Evolutionary conservation across 768 basidiomycete genomes (phyloP), one percentile per base, ranked within the genome.

Genomic region (Lyophyllum shimeji): DNA sequence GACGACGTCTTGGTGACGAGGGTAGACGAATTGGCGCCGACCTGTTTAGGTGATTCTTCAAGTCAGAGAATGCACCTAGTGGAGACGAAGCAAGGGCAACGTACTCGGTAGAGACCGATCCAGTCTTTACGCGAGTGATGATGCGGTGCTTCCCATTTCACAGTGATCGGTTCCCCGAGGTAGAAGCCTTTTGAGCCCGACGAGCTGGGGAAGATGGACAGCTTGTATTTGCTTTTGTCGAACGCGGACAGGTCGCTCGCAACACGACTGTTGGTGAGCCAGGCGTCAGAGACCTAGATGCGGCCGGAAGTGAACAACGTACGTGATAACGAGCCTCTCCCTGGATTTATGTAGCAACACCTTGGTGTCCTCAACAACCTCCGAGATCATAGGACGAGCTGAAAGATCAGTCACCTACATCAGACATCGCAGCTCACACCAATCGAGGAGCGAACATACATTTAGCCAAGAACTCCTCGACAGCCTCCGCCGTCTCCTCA

Each of bases 301-400:
- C 29, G 25, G 55, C 37, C 21, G 37, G 27, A 53, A 46, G 4
- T 13, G 17, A 27, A 56, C 25, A 43, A 76, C 90, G 60, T 67
- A 96, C 93, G 91, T 91, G 72, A 99, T 95, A 58, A 98, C 85
- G 42, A 99, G 80, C 53, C 85, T 82, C 71, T 98, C 95, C 50
- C 94, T 78, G 1, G 93, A 94, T 65, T 97, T 95, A 67, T 93
- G 90, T 12, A 99, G 71, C 9, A 98, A 76, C 33, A 92, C 79
- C 70, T 92, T 97, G 20, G 97, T 96, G 58, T 98, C 96, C 62
- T 95, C 86, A 52, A 98, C 82, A 43, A 97, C 93, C 58, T 90
- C 95, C 11, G 88, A 87, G 51, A 98, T 83, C 66, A 73, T 86
- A 7, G 97, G 96, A 31, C 83, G 85, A n/a, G 94, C 94, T 97